A percentile compares a stretch with the other conserved stretches of the same genome.
Conservation (phyloP, 768 basidiomycete genomes). For the Leccinum broughii region DNA sequence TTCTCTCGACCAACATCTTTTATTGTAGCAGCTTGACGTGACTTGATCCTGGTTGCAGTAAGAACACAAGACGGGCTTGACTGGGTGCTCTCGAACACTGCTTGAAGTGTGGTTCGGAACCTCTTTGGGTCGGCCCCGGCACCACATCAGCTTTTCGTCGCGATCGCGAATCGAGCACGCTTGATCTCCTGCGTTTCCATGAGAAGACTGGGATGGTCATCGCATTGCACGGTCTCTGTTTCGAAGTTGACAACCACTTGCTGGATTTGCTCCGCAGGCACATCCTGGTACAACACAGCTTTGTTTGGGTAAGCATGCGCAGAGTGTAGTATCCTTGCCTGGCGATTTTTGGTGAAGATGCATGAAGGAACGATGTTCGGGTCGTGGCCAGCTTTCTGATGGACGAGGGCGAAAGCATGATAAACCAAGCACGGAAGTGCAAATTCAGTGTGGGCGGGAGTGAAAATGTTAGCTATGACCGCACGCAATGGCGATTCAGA, state of each 20-base stretch:
- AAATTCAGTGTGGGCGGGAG: too few species aligned
- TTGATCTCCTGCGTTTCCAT: slow-evolving; percentile 23
- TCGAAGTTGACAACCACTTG: slow-evolving; percentile 21
- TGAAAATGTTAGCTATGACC: too few species aligned
- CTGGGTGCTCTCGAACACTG: slow-evolving; percentile 15
- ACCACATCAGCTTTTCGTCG: slow-evolving; percentile 20
- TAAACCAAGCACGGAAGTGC: too few species aligned
- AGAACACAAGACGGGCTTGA: slow-evolving; percentile 15
- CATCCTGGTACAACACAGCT: slow-evolving; percentile 16
- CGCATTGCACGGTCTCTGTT: slow-evolving; percentile 14
- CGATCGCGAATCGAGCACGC: too few species aligned
- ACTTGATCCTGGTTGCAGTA: slow-evolving; percentile 5
- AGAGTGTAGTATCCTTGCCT: too few species aligned
- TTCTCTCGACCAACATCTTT: slow-evolving; percentile 20
- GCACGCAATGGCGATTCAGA: too few species aligned
- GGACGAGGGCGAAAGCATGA: too few species aligned
- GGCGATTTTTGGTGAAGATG: too few species aligned
- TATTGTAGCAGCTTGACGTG: slow-evolving; percentile 5
- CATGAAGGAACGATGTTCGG: too few species aligned
- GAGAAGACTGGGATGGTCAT: slow-evolving; percentile 14
- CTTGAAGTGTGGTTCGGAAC: neutral
- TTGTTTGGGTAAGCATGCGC: neutral
- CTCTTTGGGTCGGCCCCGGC: slow-evolving; percentile 21
- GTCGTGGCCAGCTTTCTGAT: too few species aligned
- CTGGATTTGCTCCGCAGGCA: slow-evolving; percentile 6